A percentile compares a stretch with the other conserved stretches of the same genome.
These are phyloP conservation scores for Blastocystis hominis DNA, from an alignment of 352 stramenopile species.

Conservation along the genomic window DNA sequence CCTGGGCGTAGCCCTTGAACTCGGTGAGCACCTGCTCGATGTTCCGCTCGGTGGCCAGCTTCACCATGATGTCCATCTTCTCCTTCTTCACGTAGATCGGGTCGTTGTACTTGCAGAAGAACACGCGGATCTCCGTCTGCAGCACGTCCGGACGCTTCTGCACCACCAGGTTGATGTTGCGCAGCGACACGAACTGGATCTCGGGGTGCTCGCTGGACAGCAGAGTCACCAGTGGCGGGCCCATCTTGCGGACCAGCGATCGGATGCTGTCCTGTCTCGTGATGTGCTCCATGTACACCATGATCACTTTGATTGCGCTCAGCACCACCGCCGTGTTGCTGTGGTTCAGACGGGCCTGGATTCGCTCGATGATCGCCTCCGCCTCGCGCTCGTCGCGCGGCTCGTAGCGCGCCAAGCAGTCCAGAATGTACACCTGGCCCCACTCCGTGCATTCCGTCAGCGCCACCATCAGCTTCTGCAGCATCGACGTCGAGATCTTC, in stretches of 20 bases:
- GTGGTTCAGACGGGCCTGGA: conserved; percentile 90
- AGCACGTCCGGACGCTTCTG: conserved; percentile 89
- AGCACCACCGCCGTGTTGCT: conserved; percentile 95
- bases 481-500: conserved; percentile 85
- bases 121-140: conserved; percentile 74
- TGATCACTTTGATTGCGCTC: conserved; percentile 88
- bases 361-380: conserved; percentile 94
- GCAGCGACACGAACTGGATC: conserved; percentile 95
- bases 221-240: conserved; percentile 92
- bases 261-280: conserved; percentile 81
- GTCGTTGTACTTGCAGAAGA: conserved; percentile 54
- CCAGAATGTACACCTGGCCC: conserved; percentile 95
- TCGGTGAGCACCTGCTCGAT: conserved; percentile 94
- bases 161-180: conserved; percentile 99
- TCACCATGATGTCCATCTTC: conserved; percentile 99
- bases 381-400: conserved; percentile 86
- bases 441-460: conserved; percentile 98
- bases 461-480: conserved; percentile 92
- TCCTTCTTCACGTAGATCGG: conserved; percentile 90
- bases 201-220: conserved; percentile 85
- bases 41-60: conserved; percentile 89
- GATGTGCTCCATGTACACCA: conserved; percentile 80
- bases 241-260: conserved; percentile 83
- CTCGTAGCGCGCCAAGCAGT: conserved; percentile 82
- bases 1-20: conserved; percentile 96